Evolutionary conservation across 495 filamentous ascomycete species (phyloP).

Genomic region (Hyphodiscus hymeniophilus): DNA sequence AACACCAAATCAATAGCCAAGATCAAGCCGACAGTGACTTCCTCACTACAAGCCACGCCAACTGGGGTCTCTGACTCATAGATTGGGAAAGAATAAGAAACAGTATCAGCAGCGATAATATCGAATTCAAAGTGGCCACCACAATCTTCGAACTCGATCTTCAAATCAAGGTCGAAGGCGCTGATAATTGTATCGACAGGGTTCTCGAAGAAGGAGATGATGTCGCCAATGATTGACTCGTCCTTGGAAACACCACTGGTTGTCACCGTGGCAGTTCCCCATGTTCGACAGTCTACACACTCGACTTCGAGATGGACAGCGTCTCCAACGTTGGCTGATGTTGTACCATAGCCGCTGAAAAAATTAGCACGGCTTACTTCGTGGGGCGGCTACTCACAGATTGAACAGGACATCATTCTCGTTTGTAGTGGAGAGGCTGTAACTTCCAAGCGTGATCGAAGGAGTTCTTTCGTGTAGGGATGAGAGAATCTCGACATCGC

Average conservation of each 20-base stretch:
- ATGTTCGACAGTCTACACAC: slow-evolving; percentile 17
- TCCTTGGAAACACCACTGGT: slow-evolving; percentile 10
- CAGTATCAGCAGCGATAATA: slow-evolving; percentile 3
- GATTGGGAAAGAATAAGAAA: slow-evolving; percentile 8
- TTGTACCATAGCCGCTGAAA: not conserved
- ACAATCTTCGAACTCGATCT: slow-evolving; percentile 9
- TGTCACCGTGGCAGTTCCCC: slow-evolving; percentile 12
- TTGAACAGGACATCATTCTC: slow-evolving; percentile 8
- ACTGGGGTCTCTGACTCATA: slow-evolving; percentile 4
- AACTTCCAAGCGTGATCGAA: slow-evolving; percentile 6
- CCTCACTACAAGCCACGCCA: slow-evolving; percentile 10
- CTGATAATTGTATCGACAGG: slow-evolving; percentile 7
- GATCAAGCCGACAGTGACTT: slow-evolving; percentile 25
- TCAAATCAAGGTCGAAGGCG: slow-evolving; percentile 15
- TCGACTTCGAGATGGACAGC: not conserved
- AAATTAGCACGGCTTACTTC: not conserved
- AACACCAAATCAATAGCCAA: slow-evolving; percentile 33
- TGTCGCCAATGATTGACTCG: slow-evolving; percentile 7
- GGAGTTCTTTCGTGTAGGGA: slow-evolving; percentile 1
- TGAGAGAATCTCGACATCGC: not conserved
- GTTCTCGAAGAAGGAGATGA: slow-evolving; percentile 13
- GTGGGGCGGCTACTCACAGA: not conserved
- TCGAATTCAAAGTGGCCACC: slow-evolving; percentile 17
- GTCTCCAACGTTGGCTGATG: not conserved
- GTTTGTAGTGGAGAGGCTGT: slow-evolving; percentile 3